phyloP scores from a whole-genome alignment of 441 rosid genomes.

The Capsella rubella region DNA sequence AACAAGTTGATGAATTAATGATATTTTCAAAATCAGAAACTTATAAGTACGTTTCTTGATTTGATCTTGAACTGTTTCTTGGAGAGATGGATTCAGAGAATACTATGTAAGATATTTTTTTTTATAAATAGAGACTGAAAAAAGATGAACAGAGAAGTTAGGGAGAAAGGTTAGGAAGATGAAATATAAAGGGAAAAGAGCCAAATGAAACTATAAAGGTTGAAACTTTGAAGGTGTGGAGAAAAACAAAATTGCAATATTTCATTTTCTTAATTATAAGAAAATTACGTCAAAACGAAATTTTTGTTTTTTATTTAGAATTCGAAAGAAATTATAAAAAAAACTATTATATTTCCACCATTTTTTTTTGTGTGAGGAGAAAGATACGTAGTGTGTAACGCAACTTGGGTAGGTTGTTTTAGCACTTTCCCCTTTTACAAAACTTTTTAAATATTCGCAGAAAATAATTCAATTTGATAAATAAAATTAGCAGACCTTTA shows the following conservation, averaged over 20 bases:
- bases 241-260: conserved; percentile 22
- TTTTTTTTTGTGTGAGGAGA: conserved; percentile 43
- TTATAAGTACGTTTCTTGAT: conserved; percentile 28
- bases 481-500: neutral
- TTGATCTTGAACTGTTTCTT: conserved; percentile 28
- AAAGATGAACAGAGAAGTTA: conserved; percentile 39
- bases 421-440: conserved; percentile 42
- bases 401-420: conserved; percentile 50
- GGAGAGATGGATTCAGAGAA: conserved; percentile 19
- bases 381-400: conserved; percentile 47
- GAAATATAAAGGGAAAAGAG: conserved; percentile 34
- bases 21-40: neutral
- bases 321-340: neutral
- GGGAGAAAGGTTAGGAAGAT: conserved; percentile 45
- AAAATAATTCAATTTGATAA: conserved; percentile 3
- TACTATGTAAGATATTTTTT: conserved; percentile 24
- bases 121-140: conserved; percentile 29
- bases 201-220: conserved; percentile 43
- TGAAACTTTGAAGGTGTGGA: conserved; percentile 33
- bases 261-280: conserved; percentile 40
- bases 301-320: conserved; percentile 20
- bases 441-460: conserved; percentile 20
- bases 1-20: too few relatives aligned
- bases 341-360: neutral
- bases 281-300: conserved; percentile 36